These are phyloP conservation scores for Colletotrichum tofieldiae DNA, from an alignment of 2,329 filamentous ascomycete genomes.

Conservation along the genomic window DNA sequence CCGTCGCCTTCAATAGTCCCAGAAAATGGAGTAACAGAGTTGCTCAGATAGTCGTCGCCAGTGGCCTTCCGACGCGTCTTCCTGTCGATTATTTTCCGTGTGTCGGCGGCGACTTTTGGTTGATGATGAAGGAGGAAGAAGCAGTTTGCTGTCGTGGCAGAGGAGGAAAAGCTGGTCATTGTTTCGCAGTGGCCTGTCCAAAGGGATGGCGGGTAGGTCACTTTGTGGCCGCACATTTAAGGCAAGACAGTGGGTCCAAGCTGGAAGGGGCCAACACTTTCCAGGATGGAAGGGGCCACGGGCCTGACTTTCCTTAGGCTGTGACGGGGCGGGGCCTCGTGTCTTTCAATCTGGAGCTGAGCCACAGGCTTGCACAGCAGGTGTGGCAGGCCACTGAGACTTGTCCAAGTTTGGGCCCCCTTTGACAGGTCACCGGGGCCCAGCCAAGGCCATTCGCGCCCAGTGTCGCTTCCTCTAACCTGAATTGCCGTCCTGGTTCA, in stretches of 20 bases:
- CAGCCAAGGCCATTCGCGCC: neutral
- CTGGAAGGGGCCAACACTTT: constrained; percentile 6
- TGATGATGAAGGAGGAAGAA: constrained; percentile 43
- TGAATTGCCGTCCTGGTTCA: neutral
- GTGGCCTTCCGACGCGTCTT: constrained; percentile 37
- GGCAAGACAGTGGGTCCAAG: constrained; percentile 32
- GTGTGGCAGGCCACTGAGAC: constrained; percentile 20
- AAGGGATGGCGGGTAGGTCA: constrained; percentile 36
- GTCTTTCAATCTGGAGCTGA: constrained; percentile 17
- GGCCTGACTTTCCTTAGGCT: constrained; percentile 30
- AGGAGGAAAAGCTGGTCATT: constrained; percentile 48
- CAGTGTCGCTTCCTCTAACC: neutral
- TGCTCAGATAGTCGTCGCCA: constrained; percentile 19
- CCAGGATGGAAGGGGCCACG: constrained; percentile 7
- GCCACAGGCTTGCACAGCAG: constrained; percentile 18
- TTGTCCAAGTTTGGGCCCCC: constrained; percentile 8
- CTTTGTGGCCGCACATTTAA: constrained; percentile 36
- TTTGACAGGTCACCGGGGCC: constrained; percentile 15
- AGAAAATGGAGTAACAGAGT: constrained; percentile 15
- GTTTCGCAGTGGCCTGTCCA: constrained; percentile 40
- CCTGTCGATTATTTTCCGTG: constrained; percentile 36
- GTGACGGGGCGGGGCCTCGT: constrained; percentile 29
- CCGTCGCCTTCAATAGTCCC: constrained; percentile 24
- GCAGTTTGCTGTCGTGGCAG: constrained; percentile 31
- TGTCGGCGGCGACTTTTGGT: constrained; percentile 29